Evolutionary conservation across 768 basidiomycete genomes (phyloP), one percentile per base, ranked within the genome.

Genomic region (Lentinula edodes): DNA sequence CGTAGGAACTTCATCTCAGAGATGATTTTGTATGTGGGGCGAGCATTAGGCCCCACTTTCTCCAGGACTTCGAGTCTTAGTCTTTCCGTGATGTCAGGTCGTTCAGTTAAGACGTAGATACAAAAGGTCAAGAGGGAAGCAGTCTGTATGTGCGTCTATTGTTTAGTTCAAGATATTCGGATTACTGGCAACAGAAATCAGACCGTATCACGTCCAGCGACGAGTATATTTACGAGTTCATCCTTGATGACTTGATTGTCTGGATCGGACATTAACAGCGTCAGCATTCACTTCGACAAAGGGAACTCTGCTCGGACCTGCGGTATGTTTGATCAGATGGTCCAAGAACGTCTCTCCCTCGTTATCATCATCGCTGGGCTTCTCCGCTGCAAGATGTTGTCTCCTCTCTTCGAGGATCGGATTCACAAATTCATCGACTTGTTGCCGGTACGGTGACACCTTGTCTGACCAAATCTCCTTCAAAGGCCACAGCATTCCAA

Each of bases 1-100:
- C 83, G 69, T 61, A 86, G 69, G 64, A 81, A 88, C 61, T 83
- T 84, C 83, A 86, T 81, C 12, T 79, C 76, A 39, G 81, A 73
- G 63, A 87, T 75, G 52, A 83, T 78, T 42, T 84, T 83, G 64
- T 80, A 82, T 1, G 82, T 81, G 0, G 85, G 85, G 2, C 76
- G 63, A 10, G 75, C 68, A 2, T 66, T 71, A 6, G 73, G 67
- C 0, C 85, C 84, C 18, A 86, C 75, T 12, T 73, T 71, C 9
- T 70, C 69, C 4, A 81, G 60, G 18, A 87, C 76, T 66, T 88
- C 86, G 32, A 76, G 71, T 13, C 83, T 79, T 10, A 88, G 77
- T 6, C 76, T 74, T 5, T 64, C 55, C 0, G 80, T 64, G 16
- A 85, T 74, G 3, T 77, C 64, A 1, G 83, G 85, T 64, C 85